These are phyloP conservation scores for Erigeron canadensis DNA, from an alignment of 129 eudicot species.

Conservation along the genomic window DNA sequence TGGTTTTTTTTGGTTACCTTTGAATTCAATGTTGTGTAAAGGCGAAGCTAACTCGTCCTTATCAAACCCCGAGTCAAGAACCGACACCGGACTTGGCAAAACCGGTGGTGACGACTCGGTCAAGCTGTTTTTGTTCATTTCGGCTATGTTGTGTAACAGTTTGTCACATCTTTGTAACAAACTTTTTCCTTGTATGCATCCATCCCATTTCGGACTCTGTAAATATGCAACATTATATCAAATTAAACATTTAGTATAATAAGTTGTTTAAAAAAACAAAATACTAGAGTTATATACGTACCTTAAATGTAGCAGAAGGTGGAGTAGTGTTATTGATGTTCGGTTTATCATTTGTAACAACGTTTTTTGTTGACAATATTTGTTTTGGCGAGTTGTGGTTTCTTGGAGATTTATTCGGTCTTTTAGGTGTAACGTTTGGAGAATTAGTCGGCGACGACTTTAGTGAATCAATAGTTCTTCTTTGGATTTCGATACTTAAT, in stretches of 20 bases:
- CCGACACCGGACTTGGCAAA: constrained; percentile 93
- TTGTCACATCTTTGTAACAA: constrained; percentile 77
- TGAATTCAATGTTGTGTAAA: constrained; percentile 71
- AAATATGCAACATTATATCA: not conserved
- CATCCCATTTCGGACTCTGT: constrained; percentile 56
- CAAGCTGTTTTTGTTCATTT: constrained; percentile 45
- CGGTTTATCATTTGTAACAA: constrained; percentile 56
- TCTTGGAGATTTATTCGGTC: constrained; percentile 45
- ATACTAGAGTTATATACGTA: not conserved
- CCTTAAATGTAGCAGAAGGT: constrained; percentile 52
- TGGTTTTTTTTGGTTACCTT: constrained; percentile 48
- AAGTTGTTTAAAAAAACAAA: not conserved
- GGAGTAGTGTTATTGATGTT: constrained; percentile 56
- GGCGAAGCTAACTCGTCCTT: constrained; percentile 77
- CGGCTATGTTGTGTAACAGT: constrained; percentile 67
- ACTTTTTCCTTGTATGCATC: constrained; percentile 53
- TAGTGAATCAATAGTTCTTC: constrained; percentile 26
- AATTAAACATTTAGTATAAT: not conserved
- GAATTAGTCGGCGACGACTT: constrained; percentile 47
- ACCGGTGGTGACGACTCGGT: constrained; percentile 40
- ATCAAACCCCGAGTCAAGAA: constrained; percentile 82
- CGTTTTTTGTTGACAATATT: constrained; percentile 26
- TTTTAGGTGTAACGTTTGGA: constrained; percentile 51
- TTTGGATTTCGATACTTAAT: constrained; percentile 1
- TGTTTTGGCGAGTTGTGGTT: constrained; percentile 34